These are phyloP conservation scores for Macrophomina tecta DNA, from an alignment of 2,329 filamentous ascomycete genomes.

Conservation along the genomic window DNA sequence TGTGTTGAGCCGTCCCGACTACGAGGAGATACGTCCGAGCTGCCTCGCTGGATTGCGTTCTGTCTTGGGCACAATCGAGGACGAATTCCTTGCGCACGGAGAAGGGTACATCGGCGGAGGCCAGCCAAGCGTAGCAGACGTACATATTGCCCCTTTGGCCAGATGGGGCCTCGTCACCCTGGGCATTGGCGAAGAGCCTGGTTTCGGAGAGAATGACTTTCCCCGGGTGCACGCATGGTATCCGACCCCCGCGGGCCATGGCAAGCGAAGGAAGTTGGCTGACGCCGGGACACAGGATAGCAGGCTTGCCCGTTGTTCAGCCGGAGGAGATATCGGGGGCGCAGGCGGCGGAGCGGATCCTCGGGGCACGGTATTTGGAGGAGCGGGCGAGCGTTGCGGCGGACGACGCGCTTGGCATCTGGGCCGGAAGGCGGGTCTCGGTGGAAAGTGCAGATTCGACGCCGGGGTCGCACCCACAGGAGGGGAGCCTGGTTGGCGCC, in stretches of 20 bases:
- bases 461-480: not conserved
- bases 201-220: conserved; percentile 18
- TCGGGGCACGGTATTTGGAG: not conserved
- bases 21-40: conserved; percentile 3
- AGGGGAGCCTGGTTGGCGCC: not conserved
- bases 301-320: not conserved
- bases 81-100: conserved; percentile 2
- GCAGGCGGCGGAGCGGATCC: not conserved
- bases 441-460: not conserved
- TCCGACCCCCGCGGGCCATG: not conserved
- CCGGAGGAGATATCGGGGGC: not conserved
- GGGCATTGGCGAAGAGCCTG: conserved; percentile 11
- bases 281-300: not conserved
- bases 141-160: conserved; percentile 13
- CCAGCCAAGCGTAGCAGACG: conserved; percentile 17
- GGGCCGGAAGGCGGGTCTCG: not conserved
- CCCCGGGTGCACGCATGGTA: conserved; percentile 26
- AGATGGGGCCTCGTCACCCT: conserved; percentile 24
- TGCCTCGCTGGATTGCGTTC: conserved; percentile 1
- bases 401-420: not conserved
- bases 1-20: not conserved
- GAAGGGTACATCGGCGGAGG: not conserved
- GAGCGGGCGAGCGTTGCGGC: not conserved
- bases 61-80: not conserved
- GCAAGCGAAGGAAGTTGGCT: not conserved